phyloP scores from a whole-genome alignment of 768 basidiomycete species.

The Pleurotus platypus region DNA sequence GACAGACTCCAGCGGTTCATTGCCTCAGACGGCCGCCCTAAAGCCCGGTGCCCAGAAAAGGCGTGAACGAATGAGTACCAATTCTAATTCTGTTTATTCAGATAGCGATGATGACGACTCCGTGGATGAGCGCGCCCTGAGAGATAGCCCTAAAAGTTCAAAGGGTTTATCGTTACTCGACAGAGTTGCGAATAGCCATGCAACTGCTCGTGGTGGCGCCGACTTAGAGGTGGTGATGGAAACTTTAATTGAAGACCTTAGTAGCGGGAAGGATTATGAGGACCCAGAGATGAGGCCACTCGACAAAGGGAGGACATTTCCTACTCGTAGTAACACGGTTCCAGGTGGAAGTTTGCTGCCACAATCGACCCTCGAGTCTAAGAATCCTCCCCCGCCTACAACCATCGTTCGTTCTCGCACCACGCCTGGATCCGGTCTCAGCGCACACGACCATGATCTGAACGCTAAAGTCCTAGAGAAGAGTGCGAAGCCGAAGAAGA shows the following conservation, averaged over 20 bases:
- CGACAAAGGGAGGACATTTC: not conserved
- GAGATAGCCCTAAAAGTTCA: not conserved
- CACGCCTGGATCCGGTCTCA: not conserved
- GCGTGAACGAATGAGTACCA: not conserved
- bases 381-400: slow-evolving; percentile 53
- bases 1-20: not conserved
- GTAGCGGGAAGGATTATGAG: slow-evolving; percentile 13
- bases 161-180: not conserved
- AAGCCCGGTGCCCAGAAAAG: not conserved
- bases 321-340: slow-evolving; percentile 1
- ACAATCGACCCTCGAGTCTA: slow-evolving; percentile 39
- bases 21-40: not conserved
- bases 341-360: slow-evolving; percentile 33
- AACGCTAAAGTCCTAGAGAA: slow-evolving; percentile 11
- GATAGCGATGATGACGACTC: not conserved
- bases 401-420: slow-evolving; percentile 29
- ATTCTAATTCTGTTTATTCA: slow-evolving; percentile 4
- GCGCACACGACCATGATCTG: not conserved
- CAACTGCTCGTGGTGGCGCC: not conserved
- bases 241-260: slow-evolving; percentile 41
- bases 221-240: slow-evolving; percentile 47
- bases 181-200: not conserved
- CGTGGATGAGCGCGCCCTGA: not conserved
- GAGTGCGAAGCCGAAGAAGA: slow-evolving; percentile 29
- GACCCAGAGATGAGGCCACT: slow-evolving; percentile 13